Evolutionary conservation across 352 stramenopile genomes (phyloP), one percentile per base, ranked within the genome.

Genomic region (Globisporangium perplexum): DNA sequence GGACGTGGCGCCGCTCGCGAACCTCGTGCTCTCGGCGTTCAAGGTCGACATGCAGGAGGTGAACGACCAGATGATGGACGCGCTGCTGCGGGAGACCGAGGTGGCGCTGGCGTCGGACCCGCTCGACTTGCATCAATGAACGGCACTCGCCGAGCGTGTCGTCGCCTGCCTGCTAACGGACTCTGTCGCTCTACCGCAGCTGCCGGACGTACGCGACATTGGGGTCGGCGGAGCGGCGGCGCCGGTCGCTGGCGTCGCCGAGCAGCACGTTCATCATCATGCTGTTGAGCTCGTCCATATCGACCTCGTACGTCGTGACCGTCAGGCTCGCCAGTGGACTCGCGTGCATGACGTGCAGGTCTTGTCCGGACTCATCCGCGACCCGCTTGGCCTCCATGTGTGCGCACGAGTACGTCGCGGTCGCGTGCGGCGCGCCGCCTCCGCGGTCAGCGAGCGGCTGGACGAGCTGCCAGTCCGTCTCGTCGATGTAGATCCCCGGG

Each of bases 401-500:
- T 8, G 52, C 30, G 26, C 52, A 58, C 43, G 52, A 20, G 18
- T 45, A 51, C 14, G 41, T 48, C n/a, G 28, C 50, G n/a, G 47
- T 53, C 17, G 50, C 35, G 12, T 6, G 12, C 15, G 11, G 12
- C 15, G n/a, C 7, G 7, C 46, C 31, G 7, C 18, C 23, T 22
- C 11, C 15, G 43, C 5, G 18, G 8, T 50, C 42, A 7, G n/a
- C 23, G 12, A 44, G 8, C 3, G 52, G 52, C 8, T 36, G 24
- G 23, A 54, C 47, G 15, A 54, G n/a, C 26, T 47, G 28, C 54
- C 54, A 60, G 47, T 50, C 54, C 7, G 24, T 48, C 47, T 60
- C 54, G 36, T 60, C 54, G 22, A 54, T 54, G 26, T 54, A 54
- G 47, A 60, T 46, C 1, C 54, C 54, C 18, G 45, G 54, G 22